These are phyloP conservation scores for Fusarium oligoseptatum DNA, from an alignment of 2,329 filamentous ascomycete genomes.

Conservation along the genomic window DNA sequence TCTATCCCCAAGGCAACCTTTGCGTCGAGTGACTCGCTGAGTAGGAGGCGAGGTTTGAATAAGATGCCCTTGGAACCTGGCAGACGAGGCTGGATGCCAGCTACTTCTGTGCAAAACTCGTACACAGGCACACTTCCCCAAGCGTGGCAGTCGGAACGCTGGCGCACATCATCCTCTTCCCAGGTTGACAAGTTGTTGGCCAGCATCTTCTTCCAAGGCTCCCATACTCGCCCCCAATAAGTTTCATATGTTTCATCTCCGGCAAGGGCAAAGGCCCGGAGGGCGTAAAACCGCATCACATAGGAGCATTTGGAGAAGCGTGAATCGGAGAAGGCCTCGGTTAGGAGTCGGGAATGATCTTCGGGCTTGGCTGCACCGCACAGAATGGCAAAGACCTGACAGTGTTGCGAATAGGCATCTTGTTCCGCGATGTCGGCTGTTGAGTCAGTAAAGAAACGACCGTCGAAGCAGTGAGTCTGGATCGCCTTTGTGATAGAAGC, in stretches of 20 bases:
- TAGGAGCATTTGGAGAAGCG: slow-evolving; percentile 28
- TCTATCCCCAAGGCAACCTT: slow-evolving; percentile 15
- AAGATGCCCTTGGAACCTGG: slow-evolving; percentile 15
- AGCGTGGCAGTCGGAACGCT: slow-evolving; percentile 30
- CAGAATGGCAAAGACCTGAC: slow-evolving; percentile 53
- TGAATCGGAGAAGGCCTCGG: slow-evolving; percentile 1
- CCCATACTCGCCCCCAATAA: slow-evolving; percentile 23
- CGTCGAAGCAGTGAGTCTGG: slow-evolving; percentile 50
- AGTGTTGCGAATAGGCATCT: slow-evolving; percentile 51
- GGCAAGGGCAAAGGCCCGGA: slow-evolving; percentile 16
- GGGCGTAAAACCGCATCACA: slow-evolving; percentile 30
- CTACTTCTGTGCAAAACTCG: slow-evolving; percentile 27
- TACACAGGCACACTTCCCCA: slow-evolving; percentile 30
- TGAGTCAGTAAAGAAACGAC: slow-evolving; percentile 52
- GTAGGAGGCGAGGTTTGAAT: slow-evolving; percentile 19
- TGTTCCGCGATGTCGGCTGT: slow-evolving; percentile 47
- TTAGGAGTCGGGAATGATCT: slow-evolving; percentile 14
- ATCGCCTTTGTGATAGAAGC: slow-evolving; percentile 43
- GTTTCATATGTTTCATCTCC: slow-evolving; percentile 20
- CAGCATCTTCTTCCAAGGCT: slow-evolving; percentile 24
- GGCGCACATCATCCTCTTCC: slow-evolving; percentile 29
- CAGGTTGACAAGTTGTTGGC: slow-evolving; percentile 29
- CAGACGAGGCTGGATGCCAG: slow-evolving; percentile 9
- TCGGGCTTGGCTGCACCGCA: slow-evolving; percentile 42
- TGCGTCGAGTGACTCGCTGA: slow-evolving; percentile 12